Evolutionary conservation across 192 early-diverging fungal genomes (phyloP).

Genomic region (Entomortierella beljakovae): DNA sequence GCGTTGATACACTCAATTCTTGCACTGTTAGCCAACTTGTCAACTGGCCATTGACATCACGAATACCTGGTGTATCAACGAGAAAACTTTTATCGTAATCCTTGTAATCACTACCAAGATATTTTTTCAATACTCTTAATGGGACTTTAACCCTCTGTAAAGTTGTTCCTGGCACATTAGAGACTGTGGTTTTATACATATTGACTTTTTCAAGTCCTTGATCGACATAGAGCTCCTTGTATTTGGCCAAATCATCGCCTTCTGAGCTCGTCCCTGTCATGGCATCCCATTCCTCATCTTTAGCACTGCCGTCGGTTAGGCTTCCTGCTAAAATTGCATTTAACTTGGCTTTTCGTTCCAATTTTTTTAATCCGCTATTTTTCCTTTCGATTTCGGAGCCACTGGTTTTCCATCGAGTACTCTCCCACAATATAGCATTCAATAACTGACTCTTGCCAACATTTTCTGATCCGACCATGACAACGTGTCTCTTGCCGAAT

Average conservation of each 20-base stretch:
- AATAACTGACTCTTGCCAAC: slow-evolving; percentile 45
- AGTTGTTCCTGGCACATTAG: slow-evolving; percentile 50
- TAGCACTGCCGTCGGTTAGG: background rate
- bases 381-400: slow-evolving; percentile 6
- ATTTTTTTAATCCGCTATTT: slow-evolving; percentile 5
- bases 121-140: slow-evolving; percentile 26
- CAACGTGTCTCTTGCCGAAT: slow-evolving; percentile 33
- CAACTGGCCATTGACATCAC: slow-evolving; percentile 6
- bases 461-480: slow-evolving; percentile 48
- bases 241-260: slow-evolving; percentile 21
- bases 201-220: slow-evolving; percentile 27
- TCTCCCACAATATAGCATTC: slow-evolving; percentile 44
- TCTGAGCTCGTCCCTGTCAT: slow-evolving; percentile 29
- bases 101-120: slow-evolving; percentile 20
- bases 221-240: slow-evolving; percentile 28
- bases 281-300: slow-evolving; percentile 28
- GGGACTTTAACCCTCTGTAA: slow-evolving; percentile 41
- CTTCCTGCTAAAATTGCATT: slow-evolving; percentile 9
- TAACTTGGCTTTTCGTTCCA: slow-evolving; percentile 28
- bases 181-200: slow-evolving; percentile 37
- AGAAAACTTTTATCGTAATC: slow-evolving; percentile 35
- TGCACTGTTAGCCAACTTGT: slow-evolving; percentile 45
- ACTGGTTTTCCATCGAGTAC: slow-evolving; percentile 30
- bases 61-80: slow-evolving; percentile 50
- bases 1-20: slow-evolving; percentile 37